phyloP scores from a whole-genome alignment of 192 early-diverging fungal species.

The Podila epicladia region DNA sequence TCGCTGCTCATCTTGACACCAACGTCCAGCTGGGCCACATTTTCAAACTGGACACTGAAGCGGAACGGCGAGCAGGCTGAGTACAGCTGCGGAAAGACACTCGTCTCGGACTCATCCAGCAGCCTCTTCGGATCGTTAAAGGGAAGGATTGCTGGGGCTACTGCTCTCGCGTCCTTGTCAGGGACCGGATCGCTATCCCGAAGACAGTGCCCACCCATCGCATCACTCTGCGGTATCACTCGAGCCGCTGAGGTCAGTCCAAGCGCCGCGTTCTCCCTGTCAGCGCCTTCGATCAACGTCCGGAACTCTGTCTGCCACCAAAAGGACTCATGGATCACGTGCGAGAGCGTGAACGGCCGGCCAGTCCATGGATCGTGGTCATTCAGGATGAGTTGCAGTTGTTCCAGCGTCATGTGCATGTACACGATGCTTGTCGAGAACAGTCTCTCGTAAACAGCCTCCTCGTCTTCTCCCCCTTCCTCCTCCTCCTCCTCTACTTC shows the following conservation, averaged over 20 bases:
- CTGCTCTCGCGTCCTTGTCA: neutral
- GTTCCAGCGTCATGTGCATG: slow-evolving; percentile 65
- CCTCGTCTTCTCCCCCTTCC: too few relatives aligned
- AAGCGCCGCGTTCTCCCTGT: neutral
- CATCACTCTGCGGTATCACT: neutral
- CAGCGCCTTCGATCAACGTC: slow-evolving; percentile 50
- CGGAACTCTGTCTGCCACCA: slow-evolving; percentile 64
- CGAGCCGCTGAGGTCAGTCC: neutral
- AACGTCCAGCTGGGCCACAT: slow-evolving; percentile 49
- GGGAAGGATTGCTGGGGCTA: neutral
- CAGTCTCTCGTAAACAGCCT: slow-evolving; percentile 32
- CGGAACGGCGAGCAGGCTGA: slow-evolving; percentile 61
- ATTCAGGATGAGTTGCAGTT: slow-evolving; percentile 52
- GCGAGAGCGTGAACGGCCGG: slow-evolving; percentile 32
- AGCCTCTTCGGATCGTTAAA: neutral
- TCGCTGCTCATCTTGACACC: slow-evolving; percentile 53
- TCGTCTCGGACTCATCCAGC: too few relatives aligned
- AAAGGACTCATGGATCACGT: slow-evolving; percentile 57
- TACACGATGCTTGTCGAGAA: slow-evolving; percentile 58
- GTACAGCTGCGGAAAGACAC: neutral
- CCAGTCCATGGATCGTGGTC: slow-evolving; percentile 53
- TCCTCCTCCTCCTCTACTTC: too few relatives aligned
- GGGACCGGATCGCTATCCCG: neutral
- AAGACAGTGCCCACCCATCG: too few relatives aligned
- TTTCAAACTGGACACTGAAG: slow-evolving; percentile 60